A percentile compares a stretch with the other conserved stretches of the same genome.
phyloP scores from a whole-genome alignment of 2,329 filamentous ascomycete species.

The Sclerotinia spermophila region DNA sequence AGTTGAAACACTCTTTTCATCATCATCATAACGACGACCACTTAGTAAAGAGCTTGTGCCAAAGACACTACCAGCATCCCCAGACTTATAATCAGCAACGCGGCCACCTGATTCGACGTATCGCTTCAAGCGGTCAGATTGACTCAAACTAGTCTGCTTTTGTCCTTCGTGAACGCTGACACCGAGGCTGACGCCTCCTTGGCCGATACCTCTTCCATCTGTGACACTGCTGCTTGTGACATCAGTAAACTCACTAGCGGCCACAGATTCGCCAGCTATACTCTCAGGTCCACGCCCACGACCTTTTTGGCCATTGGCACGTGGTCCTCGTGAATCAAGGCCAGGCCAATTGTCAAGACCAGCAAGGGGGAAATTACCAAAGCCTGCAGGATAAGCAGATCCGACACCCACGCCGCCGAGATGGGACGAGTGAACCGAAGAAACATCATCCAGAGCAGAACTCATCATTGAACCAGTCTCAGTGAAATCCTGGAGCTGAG shows the following conservation, averaged over 20 bases:
- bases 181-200: conserved; percentile 83
- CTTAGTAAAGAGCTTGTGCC: conserved; percentile 52
- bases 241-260: conserved; percentile 86
- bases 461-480: conserved; percentile 88
- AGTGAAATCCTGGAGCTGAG: conserved; percentile 33
- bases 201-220: conserved; percentile 68
- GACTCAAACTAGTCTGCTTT: conserved; percentile 71
- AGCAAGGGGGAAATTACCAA: conserved; percentile 66
- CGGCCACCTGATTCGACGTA: conserved; percentile 86
- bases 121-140: conserved; percentile 87
- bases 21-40: conserved; percentile 66
- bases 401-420: conserved; percentile 78
- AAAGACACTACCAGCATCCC: conserved; percentile 62
- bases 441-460: conserved; percentile 96
- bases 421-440: conserved; percentile 88
- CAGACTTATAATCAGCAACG: conserved; percentile 50
- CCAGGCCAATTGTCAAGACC: conserved; percentile 81
- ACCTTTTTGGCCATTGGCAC: conserved; percentile 60
- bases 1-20: conserved; percentile 92
- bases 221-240: conserved; percentile 69
- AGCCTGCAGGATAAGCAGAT: conserved; percentile 89
- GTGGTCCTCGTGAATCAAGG: conserved; percentile 59
- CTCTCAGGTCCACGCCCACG: conserved; percentile 69
- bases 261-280: conserved; percentile 86
- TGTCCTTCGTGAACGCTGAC: conserved; percentile 72